Conservation (phyloP, 768 basidiomycete genomes). For the Ephemerocybe angulata region DNA sequence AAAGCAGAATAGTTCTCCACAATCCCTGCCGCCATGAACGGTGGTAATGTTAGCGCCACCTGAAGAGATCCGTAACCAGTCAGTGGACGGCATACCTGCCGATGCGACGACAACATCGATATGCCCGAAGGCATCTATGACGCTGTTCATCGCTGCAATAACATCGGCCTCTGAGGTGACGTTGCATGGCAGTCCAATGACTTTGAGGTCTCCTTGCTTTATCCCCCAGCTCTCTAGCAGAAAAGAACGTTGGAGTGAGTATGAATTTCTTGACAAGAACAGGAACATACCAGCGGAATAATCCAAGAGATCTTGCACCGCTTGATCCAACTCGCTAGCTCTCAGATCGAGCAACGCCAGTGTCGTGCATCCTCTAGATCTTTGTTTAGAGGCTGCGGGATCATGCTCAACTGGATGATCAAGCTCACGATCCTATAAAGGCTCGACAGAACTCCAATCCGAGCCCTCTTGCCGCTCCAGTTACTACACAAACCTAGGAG, state of each 20-base stretch:
- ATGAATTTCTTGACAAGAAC: background rate
- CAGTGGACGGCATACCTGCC: conserved; percentile 54
- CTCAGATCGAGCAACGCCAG: conserved; percentile 83
- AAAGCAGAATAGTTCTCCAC: conserved; percentile 86
- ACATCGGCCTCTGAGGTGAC: conserved; percentile 82
- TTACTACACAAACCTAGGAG: conserved; percentile 80
- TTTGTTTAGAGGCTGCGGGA: background rate
- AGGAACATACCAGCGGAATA: conserved; percentile 25
- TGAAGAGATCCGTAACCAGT: background rate
- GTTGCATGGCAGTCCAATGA: conserved; percentile 81
- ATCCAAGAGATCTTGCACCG: conserved; percentile 61
- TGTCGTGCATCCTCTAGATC: conserved; percentile 67
- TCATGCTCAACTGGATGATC: background rate
- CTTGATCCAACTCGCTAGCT: conserved; percentile 57
- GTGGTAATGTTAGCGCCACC: background rate
- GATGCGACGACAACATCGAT: conserved; percentile 85
- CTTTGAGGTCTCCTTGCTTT: conserved; percentile 52
- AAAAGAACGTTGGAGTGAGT: conserved; percentile 7
- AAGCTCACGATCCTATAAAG: conserved; percentile 71
- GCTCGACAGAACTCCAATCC: conserved; percentile 90
- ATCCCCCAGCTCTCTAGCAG: conserved; percentile 52
- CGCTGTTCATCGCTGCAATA: conserved; percentile 61
- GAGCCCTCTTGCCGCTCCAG: conserved; percentile 88
- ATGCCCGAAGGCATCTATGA: conserved; percentile 63
- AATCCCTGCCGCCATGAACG: conserved; percentile 49